Percentiles rank a stretch among this genome's conserved stretches.
Evolutionary conservation across 768 basidiomycete species (phyloP).

Genomic region (Suillus hirtellus): DNA sequence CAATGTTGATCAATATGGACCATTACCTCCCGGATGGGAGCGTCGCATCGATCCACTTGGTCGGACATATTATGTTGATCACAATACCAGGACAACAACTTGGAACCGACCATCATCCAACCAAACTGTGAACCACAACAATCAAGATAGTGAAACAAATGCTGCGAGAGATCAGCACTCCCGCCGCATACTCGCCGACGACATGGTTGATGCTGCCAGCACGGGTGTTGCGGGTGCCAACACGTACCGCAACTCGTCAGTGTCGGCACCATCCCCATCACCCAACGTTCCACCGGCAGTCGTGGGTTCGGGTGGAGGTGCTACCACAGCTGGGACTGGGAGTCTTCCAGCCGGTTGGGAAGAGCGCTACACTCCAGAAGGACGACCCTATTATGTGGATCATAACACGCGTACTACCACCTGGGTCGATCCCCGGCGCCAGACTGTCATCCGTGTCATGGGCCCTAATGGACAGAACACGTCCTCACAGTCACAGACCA

Average conservation of each 20-base stretch:
- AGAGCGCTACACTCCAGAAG: constrained; percentile 97
- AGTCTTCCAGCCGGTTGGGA: constrained; percentile 98
- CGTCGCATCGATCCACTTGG: constrained; percentile 95
- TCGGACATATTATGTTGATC: constrained; percentile 97
- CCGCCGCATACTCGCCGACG: constrained; percentile 80
- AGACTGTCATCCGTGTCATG: constrained; percentile 96
- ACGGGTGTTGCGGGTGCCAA: constrained; percentile 40
- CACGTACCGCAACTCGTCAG: constrained; percentile 41
- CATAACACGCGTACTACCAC: constrained; percentile 99
- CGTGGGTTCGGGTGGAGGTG: constrained; percentile 49
- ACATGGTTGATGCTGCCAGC: constrained; percentile 75
- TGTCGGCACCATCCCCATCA: constrained; percentile 29
- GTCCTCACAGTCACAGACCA: constrained; percentile 89
- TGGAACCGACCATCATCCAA: constrained; percentile 92
- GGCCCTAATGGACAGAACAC: constrained; percentile 89
- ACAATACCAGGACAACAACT: constrained; percentile 95
- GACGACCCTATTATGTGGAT: constrained; percentile 98
- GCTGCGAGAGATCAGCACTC: constrained; percentile 86
- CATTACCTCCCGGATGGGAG: constrained; percentile 93
- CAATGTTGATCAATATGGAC: constrained; percentile 90
- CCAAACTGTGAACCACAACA: constrained; percentile 67
- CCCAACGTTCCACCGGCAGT: constrained; percentile 43
- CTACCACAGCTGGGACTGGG: constrained; percentile 77
- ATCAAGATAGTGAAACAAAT: constrained; percentile 77
- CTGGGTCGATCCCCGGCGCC: constrained; percentile 99